phyloP scores from a whole-genome alignment of 2,329 filamentous ascomycete genomes.

The Botrytis paeoniae region DNA sequence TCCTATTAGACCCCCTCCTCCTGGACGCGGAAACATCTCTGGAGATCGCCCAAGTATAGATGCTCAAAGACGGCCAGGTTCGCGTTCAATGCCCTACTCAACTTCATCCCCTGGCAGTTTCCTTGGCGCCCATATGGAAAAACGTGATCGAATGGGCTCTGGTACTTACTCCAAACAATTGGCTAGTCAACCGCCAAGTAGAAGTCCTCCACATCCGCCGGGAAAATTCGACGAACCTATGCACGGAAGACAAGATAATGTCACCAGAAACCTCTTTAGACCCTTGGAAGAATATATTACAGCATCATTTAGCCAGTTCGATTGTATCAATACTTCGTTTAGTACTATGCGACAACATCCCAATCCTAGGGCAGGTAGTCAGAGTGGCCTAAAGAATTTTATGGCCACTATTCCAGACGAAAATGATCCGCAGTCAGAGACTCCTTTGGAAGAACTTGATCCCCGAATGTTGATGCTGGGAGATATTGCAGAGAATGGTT shows the following conservation, averaged over 20 bases:
- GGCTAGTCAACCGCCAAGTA: constrained; percentile 5
- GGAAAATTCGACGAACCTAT: constrained; percentile 10
- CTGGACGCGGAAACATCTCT: not conserved
- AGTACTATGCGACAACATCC: constrained; percentile 47
- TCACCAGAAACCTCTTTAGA: constrained; percentile 63
- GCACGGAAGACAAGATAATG: constrained; percentile 40
- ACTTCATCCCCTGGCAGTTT: constrained; percentile 32
- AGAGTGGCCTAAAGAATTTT: constrained; percentile 26
- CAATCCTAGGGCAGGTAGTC: constrained; percentile 34
- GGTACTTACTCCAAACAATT: constrained; percentile 3
- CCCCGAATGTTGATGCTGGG: constrained; percentile 72
- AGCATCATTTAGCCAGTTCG: constrained; percentile 63
- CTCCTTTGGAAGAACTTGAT: constrained; percentile 59
- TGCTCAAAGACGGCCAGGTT: not conserved
- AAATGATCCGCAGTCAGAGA: constrained; percentile 34
- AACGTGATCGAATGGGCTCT: constrained; percentile 12
- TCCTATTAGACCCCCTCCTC: constrained; percentile 7
- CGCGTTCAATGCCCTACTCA: constrained; percentile 28
- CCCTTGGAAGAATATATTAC: constrained; percentile 75
- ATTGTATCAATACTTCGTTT: constrained; percentile 77
- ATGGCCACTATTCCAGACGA: constrained; percentile 34
- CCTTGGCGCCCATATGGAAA: constrained; percentile 24
- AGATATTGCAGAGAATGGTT: constrained; percentile 75
- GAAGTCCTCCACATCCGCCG: constrained; percentile 9
- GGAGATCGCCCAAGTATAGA: not conserved